Conservation (phyloP, 2,329 filamentous ascomycete species). For the Podosphaera aphanis region DNA sequence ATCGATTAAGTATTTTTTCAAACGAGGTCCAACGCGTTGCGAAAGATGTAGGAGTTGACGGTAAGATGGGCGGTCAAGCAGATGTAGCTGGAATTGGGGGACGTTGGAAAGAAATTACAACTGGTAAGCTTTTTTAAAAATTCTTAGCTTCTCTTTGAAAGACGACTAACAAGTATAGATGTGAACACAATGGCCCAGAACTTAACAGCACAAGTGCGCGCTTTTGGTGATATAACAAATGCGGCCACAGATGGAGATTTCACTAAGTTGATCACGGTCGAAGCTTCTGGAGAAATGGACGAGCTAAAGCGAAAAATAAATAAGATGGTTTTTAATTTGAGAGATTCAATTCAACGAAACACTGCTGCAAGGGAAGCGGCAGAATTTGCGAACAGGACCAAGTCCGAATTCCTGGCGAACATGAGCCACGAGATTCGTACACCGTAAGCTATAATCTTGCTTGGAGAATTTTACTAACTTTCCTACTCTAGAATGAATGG, state of each 20-base stretch:
- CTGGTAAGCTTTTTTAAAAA: slow-evolving; percentile 25
- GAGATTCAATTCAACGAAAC: slow-evolving; percentile 91
- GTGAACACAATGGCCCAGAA: slow-evolving; percentile 29
- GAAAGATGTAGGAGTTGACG: slow-evolving; percentile 88
- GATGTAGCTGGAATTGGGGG: slow-evolving; percentile 83
- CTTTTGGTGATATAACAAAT: slow-evolving; percentile 97
- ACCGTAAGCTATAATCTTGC: slow-evolving; percentile 24
- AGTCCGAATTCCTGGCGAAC: slow-evolving; percentile 94
- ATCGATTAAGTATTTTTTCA: slow-evolving; percentile 81
- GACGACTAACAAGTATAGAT: slow-evolving; percentile 5
- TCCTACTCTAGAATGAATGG: slow-evolving; percentile 5
- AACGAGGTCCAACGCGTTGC: slow-evolving; percentile 89
- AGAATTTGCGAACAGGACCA: slow-evolving; percentile 91
- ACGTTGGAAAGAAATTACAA: slow-evolving; percentile 95
- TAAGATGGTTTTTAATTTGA: slow-evolving; percentile 89
- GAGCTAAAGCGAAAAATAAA: slow-evolving; percentile 98
- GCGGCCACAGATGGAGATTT: slow-evolving; percentile 92
- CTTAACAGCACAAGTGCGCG: slow-evolving; percentile 84
- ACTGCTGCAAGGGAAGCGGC: slow-evolving; percentile 88
- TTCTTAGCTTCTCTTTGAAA: neutral
- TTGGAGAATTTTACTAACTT: neutral
- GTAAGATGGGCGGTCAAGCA: slow-evolving; percentile 94
- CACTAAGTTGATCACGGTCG: slow-evolving; percentile 86
- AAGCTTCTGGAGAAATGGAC: slow-evolving; percentile 97
- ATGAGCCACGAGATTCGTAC: slow-evolving; percentile 98